Base-by-base conservation (phyloP, 2,329 filamentous ascomycete genomes). In the Fonsecaea nubica region DNA sequence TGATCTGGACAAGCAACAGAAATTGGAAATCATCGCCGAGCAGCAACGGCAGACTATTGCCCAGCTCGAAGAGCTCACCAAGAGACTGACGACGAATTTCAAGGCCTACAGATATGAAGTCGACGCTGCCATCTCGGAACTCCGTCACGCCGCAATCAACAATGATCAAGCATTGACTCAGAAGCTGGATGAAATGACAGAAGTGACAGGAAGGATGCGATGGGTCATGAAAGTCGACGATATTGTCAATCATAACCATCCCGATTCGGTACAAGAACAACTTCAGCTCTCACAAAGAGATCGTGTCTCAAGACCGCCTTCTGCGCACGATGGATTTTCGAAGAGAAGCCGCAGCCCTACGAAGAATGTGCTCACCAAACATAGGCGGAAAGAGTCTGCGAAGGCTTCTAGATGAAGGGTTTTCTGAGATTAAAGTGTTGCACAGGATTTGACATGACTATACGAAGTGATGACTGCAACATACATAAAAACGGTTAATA, bases 221-320 rank as follows among this genome's bases (percentile, higher is more conserved):
- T 83, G 82, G 80, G 77, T 77, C n/a, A 79, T 83, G 58, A 80
- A 78, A 40, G 73, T 83, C 61, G 78, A 80, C 63, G 71, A 73
- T 38, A 71, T 78, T 58, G 71, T 79, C 48, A 72, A 72, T 56
- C 58, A 60, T 50, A 63, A 66, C 54, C 60, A 61, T 10, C 50
- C 8, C 35, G 62, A 4, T 15, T 35, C 42, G 5, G 48, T 32
- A 4, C 35, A 56, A n/a, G 38, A 40, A 12, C 56, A 59, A 45
- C 12, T 30, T 18, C 55, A 52, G 32, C n/a, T 35, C 10, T 38
- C 53, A 35, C 21, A 38, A 13, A 61, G 59, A 40, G 52, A 52
- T 32, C 36, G 45, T 54, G n/a, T 33, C 25, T 32, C 53, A 33
- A 32, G 33, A n/a, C 53, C 61, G 36, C 55, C 62, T 38, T 25